Percentiles rank a stretch among this genome's conserved stretches.
Evolutionary conservation across 2,329 filamentous ascomycete species (phyloP).

Genomic region (Orbilia brochopaga): DNA sequence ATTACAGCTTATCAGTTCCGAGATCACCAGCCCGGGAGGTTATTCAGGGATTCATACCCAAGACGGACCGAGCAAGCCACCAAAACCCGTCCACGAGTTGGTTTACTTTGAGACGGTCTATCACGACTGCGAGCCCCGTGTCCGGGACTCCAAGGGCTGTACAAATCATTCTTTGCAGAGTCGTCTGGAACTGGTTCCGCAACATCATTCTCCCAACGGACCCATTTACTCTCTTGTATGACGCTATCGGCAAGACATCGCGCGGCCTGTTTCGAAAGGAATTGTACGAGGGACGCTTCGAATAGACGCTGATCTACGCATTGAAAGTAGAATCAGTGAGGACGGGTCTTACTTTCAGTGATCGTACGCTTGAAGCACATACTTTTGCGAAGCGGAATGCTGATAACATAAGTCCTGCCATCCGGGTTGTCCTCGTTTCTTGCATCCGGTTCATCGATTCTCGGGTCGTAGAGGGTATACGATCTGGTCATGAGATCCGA

Average conservation of each 20-base stretch:
- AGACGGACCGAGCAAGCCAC: constrained; percentile 43
- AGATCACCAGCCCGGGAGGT: neutral
- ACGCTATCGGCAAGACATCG: constrained; percentile 42
- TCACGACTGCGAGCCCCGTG: neutral
- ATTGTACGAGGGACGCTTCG: constrained; percentile 39
- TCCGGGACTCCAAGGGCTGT: constrained; percentile 18
- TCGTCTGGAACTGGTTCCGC: neutral
- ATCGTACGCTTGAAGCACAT: neutral
- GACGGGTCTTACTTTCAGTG: no score
- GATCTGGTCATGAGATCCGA: constrained; percentile 39
- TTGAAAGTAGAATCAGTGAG: constrained; percentile 1
- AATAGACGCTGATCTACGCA: constrained; percentile 35
- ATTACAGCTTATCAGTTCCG: neutral
- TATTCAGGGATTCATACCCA: constrained; percentile 9
- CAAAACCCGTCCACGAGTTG: constrained; percentile 36
- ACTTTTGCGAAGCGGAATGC: constrained; percentile 46
- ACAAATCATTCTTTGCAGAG: constrained; percentile 2
- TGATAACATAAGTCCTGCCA: constrained; percentile 39
- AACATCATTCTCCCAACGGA: constrained; percentile 40
- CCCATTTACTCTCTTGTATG: constrained; percentile 48
- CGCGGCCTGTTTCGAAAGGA: constrained; percentile 39
- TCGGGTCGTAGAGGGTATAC: constrained; percentile 42
- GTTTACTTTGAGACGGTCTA: constrained; percentile 15
- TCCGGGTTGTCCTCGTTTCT: constrained; percentile 23
- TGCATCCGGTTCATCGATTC: constrained; percentile 36